Evolutionary conservation across 2,329 filamentous ascomycete species (phyloP), one percentile per base, ranked within the genome.

Genomic region (Thielaviopsis populi): DNA sequence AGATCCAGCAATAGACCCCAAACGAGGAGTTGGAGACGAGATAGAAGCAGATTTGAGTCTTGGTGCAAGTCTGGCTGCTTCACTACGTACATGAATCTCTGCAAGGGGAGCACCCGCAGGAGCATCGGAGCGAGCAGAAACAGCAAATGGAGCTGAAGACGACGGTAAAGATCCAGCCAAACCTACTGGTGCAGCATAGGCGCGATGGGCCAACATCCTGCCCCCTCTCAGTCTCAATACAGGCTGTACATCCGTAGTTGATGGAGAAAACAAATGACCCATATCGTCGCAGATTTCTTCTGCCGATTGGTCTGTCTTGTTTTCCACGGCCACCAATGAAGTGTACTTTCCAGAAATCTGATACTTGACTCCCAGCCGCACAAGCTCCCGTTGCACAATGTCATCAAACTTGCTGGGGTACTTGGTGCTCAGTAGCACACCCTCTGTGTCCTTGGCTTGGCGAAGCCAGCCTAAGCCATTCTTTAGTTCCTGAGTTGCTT

Each of bases 321-420:
- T 74, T 66, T 85, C 77, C 1, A 87, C 77, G 1, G 87, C 87
- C 2, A 90, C 82, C 67, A 90, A 91, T 0, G 85, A 88, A 69
- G 83, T 87, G 80, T 83, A 88, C 69, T 85, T 87, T 1, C 85
- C 82, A 1, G 79, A 81, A 8, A 90, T 80, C 68, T 88, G 85
- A 69, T 83, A 88, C 64, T 78, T 76, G 13, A 84, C 77, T 0
- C 87, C 86, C 0, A 90, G 75, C 0, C 81, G 75, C 0, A 89
- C 83, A 8, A 80, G 85, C 69, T 90, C 86, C 1, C 79, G 78
- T 70, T 86, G 79, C 0, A 84, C 80, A 69, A 89, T 77, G 58
- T 83, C 79, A 13, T 78, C 72, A 69, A 85, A 85, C 3, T 76
- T 77, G 17, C 76, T 76, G 3, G 76, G 71, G 50, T 79, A 75